phyloP scores from a whole-genome alignment of 1,139 yeast species.

The Hemisphaericaspora xylofermentans region DNA sequence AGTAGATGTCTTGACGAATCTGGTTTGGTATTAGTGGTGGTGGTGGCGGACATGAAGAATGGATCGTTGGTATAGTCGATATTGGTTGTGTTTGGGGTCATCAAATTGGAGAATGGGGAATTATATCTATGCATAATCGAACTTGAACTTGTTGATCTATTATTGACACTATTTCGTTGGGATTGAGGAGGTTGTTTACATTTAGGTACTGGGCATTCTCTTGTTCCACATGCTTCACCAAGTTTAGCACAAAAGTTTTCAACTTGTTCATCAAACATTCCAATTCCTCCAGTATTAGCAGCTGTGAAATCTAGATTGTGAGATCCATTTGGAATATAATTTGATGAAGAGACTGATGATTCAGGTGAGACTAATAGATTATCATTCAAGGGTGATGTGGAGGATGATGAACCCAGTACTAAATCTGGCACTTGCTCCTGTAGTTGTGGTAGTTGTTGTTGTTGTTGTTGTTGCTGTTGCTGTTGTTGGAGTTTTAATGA shows the following conservation, averaged over 20 bases:
- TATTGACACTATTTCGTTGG: too few species aligned
- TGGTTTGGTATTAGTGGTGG: constrained; percentile 1
- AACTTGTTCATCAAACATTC: constrained; percentile 40
- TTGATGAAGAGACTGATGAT: constrained; percentile 18
- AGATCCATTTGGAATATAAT: constrained; percentile 16
- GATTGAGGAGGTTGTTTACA: too few species aligned
- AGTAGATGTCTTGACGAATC: constrained; percentile 5
- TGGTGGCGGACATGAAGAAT: constrained; percentile 18
- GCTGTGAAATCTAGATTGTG: constrained; percentile 18
- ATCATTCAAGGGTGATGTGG: constrained; percentile 43
- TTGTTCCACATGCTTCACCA: constrained; percentile 84
- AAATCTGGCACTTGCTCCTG: constrained; percentile 32
- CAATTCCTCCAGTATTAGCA: constrained; percentile 16
- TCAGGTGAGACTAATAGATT: constrained; percentile 39
- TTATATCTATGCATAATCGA: constrained; percentile 8
- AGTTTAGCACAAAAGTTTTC: constrained; percentile 74
- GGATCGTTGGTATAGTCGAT: constrained; percentile 28
- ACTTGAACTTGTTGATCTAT: constrained; percentile 9
- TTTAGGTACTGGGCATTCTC: constrained; percentile 65
- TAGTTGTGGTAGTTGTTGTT: not conserved
- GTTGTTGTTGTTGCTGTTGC: constrained; percentile 7
- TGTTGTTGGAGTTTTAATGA: constrained; percentile 9
- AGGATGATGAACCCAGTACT: constrained; percentile 34
- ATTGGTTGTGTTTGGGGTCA: constrained; percentile 15
- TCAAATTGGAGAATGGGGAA: constrained; percentile 22